Conservation (phyloP, 805 yeast genomes). For the Yamadazyma nakazawae region DNA sequence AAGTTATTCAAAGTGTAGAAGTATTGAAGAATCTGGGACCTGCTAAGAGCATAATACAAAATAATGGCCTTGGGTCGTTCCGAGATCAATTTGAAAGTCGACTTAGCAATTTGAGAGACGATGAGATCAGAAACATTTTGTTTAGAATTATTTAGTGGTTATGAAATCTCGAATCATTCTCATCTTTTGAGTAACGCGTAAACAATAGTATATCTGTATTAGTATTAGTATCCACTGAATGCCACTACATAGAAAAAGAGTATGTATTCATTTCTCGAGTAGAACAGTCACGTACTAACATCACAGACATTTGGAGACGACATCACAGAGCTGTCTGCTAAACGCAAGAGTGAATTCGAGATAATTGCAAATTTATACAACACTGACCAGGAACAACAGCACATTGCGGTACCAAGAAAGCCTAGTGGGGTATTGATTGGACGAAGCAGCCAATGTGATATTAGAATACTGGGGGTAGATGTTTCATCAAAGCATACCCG, state of each 20-base stretch:
- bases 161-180: background rate
- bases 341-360: conserved; percentile 14
- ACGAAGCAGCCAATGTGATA: conserved; percentile 58
- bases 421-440: conserved; percentile 38
- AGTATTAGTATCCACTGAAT: conserved; percentile 8
- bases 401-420: conserved; percentile 20
- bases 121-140: conserved; percentile 26
- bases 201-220: background rate
- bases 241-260: conserved; percentile 27
- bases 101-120: conserved; percentile 14
- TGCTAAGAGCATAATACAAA: conserved; percentile 17
- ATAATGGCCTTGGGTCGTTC: conserved; percentile 14
- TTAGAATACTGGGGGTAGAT: conserved; percentile 52
- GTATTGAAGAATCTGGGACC: conserved; percentile 22
- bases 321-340: conserved; percentile 9
- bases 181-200: background rate
- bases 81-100: conserved; percentile 19
- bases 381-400: conserved; percentile 16
- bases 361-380: conserved; percentile 22
- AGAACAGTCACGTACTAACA: conserved; percentile 6
- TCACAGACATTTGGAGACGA: conserved; percentile 11
- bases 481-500: conserved; percentile 66
- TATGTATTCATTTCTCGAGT: conserved; percentile 13
- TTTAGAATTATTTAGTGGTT: conserved; percentile 22
- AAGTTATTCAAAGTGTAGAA: conserved; percentile 28